Percentiles rank a stretch among this genome's conserved stretches.
phyloP scores from a whole-genome alignment of 495 filamentous ascomycete genomes.

The Trichoderma virens region DNA sequence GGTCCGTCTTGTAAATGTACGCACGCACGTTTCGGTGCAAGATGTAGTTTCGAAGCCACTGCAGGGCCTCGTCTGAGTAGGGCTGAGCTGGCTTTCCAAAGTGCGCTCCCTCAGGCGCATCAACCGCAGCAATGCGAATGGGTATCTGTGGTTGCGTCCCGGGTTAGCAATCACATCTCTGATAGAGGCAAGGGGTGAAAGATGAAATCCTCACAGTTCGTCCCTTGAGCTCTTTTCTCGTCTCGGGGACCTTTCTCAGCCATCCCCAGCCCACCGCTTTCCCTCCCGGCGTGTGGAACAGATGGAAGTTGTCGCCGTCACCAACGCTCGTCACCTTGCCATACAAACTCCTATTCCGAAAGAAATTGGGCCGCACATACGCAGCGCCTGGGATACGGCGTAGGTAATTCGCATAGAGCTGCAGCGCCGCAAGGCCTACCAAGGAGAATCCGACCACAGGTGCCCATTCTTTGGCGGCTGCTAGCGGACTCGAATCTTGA shows the following conservation, averaged over 20 bases:
- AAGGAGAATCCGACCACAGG: conserved; percentile 63
- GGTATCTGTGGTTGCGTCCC: conserved; percentile 48
- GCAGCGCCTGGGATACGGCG: conserved; percentile 69
- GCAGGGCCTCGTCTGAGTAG: conserved; percentile 66
- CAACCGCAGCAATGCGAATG: conserved; percentile 81
- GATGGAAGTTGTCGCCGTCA: conserved; percentile 88
- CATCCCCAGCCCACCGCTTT: conserved; percentile 84
- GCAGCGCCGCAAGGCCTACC: conserved; percentile 49
- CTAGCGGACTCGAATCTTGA: conserved; percentile 58
- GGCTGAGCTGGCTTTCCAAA: conserved; percentile 87
- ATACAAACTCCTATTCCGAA: conserved; percentile 65
- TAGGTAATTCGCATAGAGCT: conserved; percentile 65
- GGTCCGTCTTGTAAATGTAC: conserved; percentile 73
- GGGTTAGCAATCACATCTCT: neutral
- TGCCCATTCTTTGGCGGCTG: conserved; percentile 55
- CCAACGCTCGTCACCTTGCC: conserved; percentile 89
- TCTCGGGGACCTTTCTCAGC: conserved; percentile 65
- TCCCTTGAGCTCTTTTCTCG: conserved; percentile 58
- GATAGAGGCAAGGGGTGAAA: neutral
- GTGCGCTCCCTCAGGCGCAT: conserved; percentile 88
- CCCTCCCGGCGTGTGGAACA: conserved; percentile 92
- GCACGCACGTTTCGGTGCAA: conserved; percentile 66
- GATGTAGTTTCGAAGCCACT: conserved; percentile 71
- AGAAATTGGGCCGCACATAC: conserved; percentile 60
- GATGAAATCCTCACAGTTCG: conserved; percentile 55